A percentile compares a stretch with the other conserved stretches of the same genome.
phyloP scores from a whole-genome alignment of 225 moss, liverwort and hornwort genomes.

The Marchantia polymorpha region DNA sequence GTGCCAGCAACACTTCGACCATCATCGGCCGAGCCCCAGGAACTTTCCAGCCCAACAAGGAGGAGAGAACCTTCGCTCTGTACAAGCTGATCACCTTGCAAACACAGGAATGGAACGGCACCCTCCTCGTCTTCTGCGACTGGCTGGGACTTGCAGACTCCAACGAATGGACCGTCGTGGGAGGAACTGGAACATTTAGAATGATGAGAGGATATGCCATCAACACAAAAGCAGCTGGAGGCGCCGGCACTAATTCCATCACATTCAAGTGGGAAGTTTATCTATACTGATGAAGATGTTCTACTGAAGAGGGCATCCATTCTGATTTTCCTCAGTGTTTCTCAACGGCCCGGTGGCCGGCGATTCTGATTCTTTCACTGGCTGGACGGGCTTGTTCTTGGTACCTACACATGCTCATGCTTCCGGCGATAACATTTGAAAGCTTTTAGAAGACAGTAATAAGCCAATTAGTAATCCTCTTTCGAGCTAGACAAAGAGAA shows the following conservation, averaged over 20 bases:
- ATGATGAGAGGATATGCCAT: neutral
- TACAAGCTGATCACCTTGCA: neutral
- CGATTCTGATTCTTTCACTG: no score
- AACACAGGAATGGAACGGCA: neutral
- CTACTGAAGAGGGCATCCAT: no score
- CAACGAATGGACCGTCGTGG: neutral
- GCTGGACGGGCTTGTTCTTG: no score
- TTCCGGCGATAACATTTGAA: no score
- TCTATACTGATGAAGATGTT: no score
- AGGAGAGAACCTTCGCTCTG: neutral
- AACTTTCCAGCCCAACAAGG: neutral
- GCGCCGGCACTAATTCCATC: neutral
- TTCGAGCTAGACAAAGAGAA: no score
- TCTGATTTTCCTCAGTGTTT: no score
- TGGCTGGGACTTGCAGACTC: neutral
- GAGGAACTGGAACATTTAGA: neutral
- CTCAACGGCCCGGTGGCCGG: no score
- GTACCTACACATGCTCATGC: no score
- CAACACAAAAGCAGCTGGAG: neutral
- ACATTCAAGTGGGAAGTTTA: no score
- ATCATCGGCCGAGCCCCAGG: neutral
- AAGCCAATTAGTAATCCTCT: no score
- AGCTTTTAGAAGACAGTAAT: no score
- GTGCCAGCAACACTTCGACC: neutral
- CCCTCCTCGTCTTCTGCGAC: neutral